Evolutionary conservation across 306 rosid species (phyloP), one percentile per base, ranked within the genome.

Genomic region (Macrotyloma uniflorum): DNA sequence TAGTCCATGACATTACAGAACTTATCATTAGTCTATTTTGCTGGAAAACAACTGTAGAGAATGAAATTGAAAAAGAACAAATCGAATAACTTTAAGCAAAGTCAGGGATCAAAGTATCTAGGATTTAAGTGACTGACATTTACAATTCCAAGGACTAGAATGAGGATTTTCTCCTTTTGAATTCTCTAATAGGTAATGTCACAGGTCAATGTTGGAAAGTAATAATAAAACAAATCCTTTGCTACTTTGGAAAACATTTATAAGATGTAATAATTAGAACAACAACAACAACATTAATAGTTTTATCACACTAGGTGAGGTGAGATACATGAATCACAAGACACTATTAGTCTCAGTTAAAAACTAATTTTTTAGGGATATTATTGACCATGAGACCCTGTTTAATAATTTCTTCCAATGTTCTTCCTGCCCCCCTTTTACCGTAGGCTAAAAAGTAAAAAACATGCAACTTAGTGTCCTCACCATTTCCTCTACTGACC

Each of bases 201-300:
- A 13, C 50, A n/a, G 5, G 30, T 46, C 26, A n/a, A 28, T 40
- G n/a, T 30, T 61, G 46, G 26, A 33, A 65, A 55, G 71, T 62
- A 70, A 35, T 18, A 30, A 63, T 36, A 62, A 76, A 55, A 26
- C n/a, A 53, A 66, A 43, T 64, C 23, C 22, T 36, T 19, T 67
- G 4, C 61, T 50, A 23, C 12, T 75, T 13, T 9, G 13, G 49
- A 81, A 47, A 72, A 65, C 30, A 59, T 15, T 13, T 61, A 8
- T 28, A 1, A 23, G 53, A 75, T 61, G 63, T 23, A 57, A 11
- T 62, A 32, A 57, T 40, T 77, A 62, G 18, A 57, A 57, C 16
- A 55, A 9, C 4, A 57, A 10, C 2, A 57, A 36, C 8, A 36
- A 36, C 42, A 36, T 36, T 0, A 36, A 36, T 1, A 36, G 3